phyloP scores from a whole-genome alignment of 352 stramenopile species.

The Phytophthora brassicae region DNA sequence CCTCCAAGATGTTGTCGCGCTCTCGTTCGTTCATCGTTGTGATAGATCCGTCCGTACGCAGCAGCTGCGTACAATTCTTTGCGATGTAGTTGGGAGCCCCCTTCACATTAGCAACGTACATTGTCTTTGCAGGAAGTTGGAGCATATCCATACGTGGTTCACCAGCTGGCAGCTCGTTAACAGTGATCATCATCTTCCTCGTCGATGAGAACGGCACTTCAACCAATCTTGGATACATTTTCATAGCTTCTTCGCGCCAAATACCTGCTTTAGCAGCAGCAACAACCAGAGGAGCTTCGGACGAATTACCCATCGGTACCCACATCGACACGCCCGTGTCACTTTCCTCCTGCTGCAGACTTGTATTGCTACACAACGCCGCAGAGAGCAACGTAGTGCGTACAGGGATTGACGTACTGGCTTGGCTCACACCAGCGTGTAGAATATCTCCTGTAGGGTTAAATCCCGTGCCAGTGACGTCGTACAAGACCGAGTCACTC shows the following conservation, averaged over 20 bases:
- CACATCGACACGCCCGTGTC: conserved; percentile 42
- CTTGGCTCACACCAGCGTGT: conserved; percentile 42
- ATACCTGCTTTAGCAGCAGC: conserved; percentile 65
- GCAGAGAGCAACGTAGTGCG: conserved; percentile 56
- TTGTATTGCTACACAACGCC: conserved; percentile 73
- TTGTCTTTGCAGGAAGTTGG: conserved; percentile 41
- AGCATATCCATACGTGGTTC: conserved; percentile 41
- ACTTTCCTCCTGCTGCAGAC: conserved; percentile 50
- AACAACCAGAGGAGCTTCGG: conserved; percentile 64
- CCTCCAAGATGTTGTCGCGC: conserved; percentile 42
- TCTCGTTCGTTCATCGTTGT: conserved; percentile 39
- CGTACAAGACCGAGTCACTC: conserved; percentile 53
- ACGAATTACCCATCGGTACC: conserved; percentile 72
- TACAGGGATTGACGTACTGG: conserved; percentile 37
- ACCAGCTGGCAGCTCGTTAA: conserved; percentile 48
- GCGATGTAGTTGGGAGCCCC: conserved; percentile 68
- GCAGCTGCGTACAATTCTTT: conserved; percentile 54
- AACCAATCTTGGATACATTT: conserved; percentile 61
- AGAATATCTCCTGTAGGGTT: conserved; percentile 60
- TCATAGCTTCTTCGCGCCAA: conserved; percentile 47
- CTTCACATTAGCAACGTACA: conserved; percentile 63
- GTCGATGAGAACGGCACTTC: conserved; percentile 94
- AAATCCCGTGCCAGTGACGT: conserved; percentile 57
- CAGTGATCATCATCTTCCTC: conserved; percentile 93
- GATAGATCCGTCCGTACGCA: conserved; percentile 50